phyloP scores from a whole-genome alignment of 2,329 filamentous ascomycete genomes.

The Aspergillus japonicus region DNA sequence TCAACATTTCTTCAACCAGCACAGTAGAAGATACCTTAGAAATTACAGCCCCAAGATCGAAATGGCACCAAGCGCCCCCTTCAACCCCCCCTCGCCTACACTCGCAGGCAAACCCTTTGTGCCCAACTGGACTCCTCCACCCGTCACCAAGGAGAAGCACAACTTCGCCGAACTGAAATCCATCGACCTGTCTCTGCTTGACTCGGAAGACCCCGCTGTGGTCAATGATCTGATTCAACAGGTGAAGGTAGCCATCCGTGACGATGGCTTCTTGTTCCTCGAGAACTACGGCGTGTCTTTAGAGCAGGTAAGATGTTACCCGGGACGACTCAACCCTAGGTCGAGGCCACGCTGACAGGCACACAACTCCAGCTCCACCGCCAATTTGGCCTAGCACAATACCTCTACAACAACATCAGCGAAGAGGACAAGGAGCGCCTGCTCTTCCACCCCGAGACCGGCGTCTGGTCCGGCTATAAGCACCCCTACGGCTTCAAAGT shows the following conservation, averaged over 20 bases:
- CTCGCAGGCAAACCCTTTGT: conserved; percentile 45
- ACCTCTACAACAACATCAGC: conserved; percentile 51
- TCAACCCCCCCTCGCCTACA: conserved; percentile 42
- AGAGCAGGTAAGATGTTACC: conserved; percentile 33
- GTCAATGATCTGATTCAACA: conserved; percentile 46
- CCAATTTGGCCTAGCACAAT: conserved; percentile 53
- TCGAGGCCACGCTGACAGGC: not conserved
- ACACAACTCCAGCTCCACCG: conserved; percentile 41
- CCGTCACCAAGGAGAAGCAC: conserved; percentile 46
- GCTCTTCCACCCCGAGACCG: conserved; percentile 49
- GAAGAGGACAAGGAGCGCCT: conserved; percentile 52
- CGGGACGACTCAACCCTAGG: not conserved
- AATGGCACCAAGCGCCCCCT: conserved; percentile 36
- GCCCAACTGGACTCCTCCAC: conserved; percentile 46
- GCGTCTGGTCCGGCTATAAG: conserved; percentile 54
- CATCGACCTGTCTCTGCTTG: conserved; percentile 47
- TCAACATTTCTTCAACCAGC: no score
- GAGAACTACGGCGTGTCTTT: conserved; percentile 53
- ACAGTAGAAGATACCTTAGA: not conserved
- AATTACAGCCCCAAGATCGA: not conserved
- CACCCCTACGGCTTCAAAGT: conserved; percentile 49
- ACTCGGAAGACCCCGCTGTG: conserved; percentile 44
- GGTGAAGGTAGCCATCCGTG: conserved; percentile 44
- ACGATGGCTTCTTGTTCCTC: conserved; percentile 50
- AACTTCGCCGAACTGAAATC: conserved; percentile 46